These are phyloP conservation scores for Thalassiosira exigua DNA, from an alignment of 352 stramenopile species.

Conservation along the genomic window DNA sequence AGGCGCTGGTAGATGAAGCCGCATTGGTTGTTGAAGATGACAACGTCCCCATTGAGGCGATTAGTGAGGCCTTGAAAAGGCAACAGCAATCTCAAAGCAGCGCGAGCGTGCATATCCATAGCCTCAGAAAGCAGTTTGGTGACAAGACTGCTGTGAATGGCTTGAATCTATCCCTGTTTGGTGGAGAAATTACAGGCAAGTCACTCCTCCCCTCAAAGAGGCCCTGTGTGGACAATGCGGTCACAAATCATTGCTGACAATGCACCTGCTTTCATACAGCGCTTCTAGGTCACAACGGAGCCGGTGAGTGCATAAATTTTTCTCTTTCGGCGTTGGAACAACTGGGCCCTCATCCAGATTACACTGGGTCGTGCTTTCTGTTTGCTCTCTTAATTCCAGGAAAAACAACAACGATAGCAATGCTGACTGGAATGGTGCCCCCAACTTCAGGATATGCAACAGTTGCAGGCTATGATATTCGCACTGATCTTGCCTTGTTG, in stretches of 20 bases:
- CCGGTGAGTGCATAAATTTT: too few relatives aligned
- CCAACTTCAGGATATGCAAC: conserved; percentile 79
- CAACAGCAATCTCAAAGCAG: conserved; percentile 57
- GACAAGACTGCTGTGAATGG: conserved; percentile 81
- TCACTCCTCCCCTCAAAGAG: conserved; percentile 8
- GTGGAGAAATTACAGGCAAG: conserved; percentile 70
- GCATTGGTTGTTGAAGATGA: conserved; percentile 24
- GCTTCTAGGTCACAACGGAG: too few relatives aligned
- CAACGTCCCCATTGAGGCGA: conserved; percentile 63
- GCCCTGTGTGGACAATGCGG: too few relatives aligned
- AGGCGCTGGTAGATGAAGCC: conserved; percentile 20
- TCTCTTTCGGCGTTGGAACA: too few relatives aligned
- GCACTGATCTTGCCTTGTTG: conserved; percentile 88
- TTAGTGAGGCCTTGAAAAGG: conserved; percentile 62
- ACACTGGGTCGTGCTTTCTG: too few relatives aligned
- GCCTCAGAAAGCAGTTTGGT: conserved; percentile 77
- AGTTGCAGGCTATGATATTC: conserved; percentile 75
- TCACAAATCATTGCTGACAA: too few relatives aligned
- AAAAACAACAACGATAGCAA: conserved; percentile 98
- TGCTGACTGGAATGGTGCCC: conserved; percentile 91
- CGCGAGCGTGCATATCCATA: conserved; percentile 74
- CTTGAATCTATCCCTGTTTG: conserved; percentile 80
- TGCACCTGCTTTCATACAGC: too few relatives aligned
- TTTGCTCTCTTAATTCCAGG: too few relatives aligned
- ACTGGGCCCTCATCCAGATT: too few relatives aligned